These are phyloP conservation scores for Monosporascus sp. DNA, from an alignment of 2,329 filamentous ascomycete genomes.

Conservation along the genomic window DNA sequence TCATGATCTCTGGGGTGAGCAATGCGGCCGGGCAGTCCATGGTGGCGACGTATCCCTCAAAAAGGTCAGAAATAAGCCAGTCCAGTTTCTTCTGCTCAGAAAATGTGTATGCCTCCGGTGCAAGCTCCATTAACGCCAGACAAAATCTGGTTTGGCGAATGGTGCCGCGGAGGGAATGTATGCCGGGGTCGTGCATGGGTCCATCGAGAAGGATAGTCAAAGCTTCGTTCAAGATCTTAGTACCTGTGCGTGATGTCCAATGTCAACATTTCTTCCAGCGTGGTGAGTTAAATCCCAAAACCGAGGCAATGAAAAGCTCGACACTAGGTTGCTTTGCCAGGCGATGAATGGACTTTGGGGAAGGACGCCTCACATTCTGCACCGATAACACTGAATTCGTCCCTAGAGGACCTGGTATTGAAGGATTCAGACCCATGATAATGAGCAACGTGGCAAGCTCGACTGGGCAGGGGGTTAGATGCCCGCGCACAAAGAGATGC, in stretches of 20 bases:
- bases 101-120: conserved; percentile 22
- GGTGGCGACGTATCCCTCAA: conserved; percentile 31
- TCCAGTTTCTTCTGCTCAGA: conserved; percentile 29
- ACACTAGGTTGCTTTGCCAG: too few relatives aligned
- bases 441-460: not conserved
- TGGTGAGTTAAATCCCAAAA: not conserved
- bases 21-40: conserved; percentile 38
- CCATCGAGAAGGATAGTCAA: conserved; percentile 30
- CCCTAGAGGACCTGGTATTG: conserved; percentile 26
- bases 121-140: conserved; percentile 29
- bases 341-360: not conserved
- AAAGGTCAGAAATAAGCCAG: conserved; percentile 29
- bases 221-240: conserved; percentile 33
- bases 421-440: conserved; percentile 28
- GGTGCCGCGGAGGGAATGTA: conserved; percentile 30
- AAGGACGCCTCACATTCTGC: conserved; percentile 27
- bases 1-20: conserved; percentile 41
- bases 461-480: not conserved
- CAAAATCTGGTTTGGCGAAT: conserved; percentile 29
- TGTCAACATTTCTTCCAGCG: conserved; percentile 6
- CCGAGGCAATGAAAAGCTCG: too few relatives aligned
- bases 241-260: conserved; percentile 29
- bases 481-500: not conserved
- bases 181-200: conserved; percentile 30
- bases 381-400: conserved; percentile 31